Conservation (phyloP, 1,284 basidiomycete genomes). For the Ceratobasidium sp. region DNA sequence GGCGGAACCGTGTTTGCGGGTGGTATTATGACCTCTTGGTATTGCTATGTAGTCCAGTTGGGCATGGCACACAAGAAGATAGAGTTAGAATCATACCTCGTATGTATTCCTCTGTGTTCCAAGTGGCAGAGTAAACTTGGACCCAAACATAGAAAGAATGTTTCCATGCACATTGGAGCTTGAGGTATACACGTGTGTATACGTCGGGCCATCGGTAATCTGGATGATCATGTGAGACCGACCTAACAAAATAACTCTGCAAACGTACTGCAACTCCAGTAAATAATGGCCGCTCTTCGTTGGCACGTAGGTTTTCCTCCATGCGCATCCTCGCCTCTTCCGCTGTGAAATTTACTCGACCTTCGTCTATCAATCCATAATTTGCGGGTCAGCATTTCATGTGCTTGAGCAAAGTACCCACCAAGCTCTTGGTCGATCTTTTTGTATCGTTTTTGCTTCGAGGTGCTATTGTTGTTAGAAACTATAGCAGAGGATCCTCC, state of each 20-base stretch:
- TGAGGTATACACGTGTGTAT: conserved; percentile 93
- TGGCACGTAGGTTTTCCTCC: conserved; percentile 67
- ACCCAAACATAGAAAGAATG: conserved; percentile 74
- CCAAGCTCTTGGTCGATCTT: conserved; percentile 42
- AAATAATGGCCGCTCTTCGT: conserved; percentile 74
- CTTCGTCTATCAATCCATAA: conserved; percentile 41
- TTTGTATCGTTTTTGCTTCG: conserved; percentile 47
- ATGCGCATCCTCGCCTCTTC: conserved; percentile 69
- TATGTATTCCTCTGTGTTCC: conserved; percentile 76
- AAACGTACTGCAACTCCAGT: conserved; percentile 62
- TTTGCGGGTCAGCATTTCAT: background rate
- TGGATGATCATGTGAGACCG: conserved; percentile 48
- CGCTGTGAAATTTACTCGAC: conserved; percentile 54
- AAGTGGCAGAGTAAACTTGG: conserved; percentile 80
- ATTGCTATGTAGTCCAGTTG: conserved; percentile 56
- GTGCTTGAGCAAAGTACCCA: conserved; percentile 4
- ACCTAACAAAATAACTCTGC: conserved; percentile 44
- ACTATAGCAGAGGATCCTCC: conserved; percentile 39
- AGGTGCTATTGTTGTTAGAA: conserved; percentile 49
- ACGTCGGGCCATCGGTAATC: conserved; percentile 65
- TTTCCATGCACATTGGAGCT: conserved; percentile 66
- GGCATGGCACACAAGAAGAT: conserved; percentile 48
- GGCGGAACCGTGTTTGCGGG: conserved; percentile 84
- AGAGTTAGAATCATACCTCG: conserved; percentile 58
- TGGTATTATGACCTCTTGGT: conserved; percentile 85